These are phyloP conservation scores for Botrytis tulipae DNA, from an alignment of 2,329 filamentous ascomycete genomes.

Conservation along the genomic window DNA sequence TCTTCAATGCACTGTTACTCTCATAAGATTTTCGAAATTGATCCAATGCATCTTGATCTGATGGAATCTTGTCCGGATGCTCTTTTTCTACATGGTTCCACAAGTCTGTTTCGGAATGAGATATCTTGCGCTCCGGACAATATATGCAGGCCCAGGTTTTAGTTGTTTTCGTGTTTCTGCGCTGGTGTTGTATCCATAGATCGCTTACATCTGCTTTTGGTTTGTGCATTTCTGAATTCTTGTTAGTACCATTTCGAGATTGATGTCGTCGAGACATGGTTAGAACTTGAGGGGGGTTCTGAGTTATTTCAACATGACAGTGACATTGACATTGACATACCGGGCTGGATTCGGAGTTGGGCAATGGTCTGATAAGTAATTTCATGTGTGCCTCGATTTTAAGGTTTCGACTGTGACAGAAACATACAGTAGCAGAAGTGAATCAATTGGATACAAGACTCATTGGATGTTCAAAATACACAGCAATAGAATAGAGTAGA, in stretches of 20 bases:
- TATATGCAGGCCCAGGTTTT: constrained; percentile 27
- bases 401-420: not conserved
- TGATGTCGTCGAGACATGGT: constrained; percentile 4
- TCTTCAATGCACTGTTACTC: constrained; percentile 24
- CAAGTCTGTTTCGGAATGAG: constrained; percentile 19
- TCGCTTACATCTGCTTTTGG: constrained; percentile 14
- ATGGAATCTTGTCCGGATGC: constrained; percentile 27
- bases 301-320: not conserved
- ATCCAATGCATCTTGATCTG: constrained; percentile 17
- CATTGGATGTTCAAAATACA: not conserved
- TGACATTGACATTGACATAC: not conserved
- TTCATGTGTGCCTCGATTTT: not conserved
- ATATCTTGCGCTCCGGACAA: constrained; percentile 28
- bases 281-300: not conserved
- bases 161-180: constrained; percentile 27
- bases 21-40: constrained; percentile 24
- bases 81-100: constrained; percentile 28
- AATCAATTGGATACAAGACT: not conserved
- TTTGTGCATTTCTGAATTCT: constrained; percentile 13
- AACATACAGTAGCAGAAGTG: not conserved
- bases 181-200: constrained; percentile 31
- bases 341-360: not conserved
- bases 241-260: constrained; percentile 2
- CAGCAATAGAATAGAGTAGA: not conserved
- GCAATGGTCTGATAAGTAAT: not conserved